Conservation (phyloP, 2,329 filamentous ascomycete species). For the Paramyrothecium sp. region DNA sequence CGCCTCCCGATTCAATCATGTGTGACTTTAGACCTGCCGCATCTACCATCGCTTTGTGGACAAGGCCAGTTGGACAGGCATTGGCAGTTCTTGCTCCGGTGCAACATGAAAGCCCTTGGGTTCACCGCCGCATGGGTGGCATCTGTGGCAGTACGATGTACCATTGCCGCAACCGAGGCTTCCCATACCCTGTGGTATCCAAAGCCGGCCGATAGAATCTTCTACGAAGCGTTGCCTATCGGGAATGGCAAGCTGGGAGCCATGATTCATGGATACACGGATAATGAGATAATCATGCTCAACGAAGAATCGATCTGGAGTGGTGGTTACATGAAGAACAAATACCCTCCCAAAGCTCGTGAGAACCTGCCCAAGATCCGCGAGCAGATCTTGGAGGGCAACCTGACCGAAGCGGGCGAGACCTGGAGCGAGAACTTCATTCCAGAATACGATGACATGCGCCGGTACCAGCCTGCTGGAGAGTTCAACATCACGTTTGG, state of each 20-base stretch:
- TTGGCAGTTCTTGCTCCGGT: too few relatives aligned
- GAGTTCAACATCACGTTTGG: slow-evolving; percentile 9
- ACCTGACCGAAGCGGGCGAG: slow-evolving; percentile 23
- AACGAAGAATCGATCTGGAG: slow-evolving; percentile 47
- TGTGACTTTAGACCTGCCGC: too few relatives aligned
- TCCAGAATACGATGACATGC: background rate
- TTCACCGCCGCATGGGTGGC: background rate
- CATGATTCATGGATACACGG: slow-evolving; percentile 36
- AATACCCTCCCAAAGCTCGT: slow-evolving; percentile 31
- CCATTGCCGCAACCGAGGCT: background rate
- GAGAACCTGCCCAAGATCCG: slow-evolving; percentile 32
- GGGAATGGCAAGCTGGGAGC: slow-evolving; percentile 39
- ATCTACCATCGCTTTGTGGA: too few relatives aligned
- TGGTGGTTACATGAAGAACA: slow-evolving; percentile 33
- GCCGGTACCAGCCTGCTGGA: slow-evolving; percentile 12
- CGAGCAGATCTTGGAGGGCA: slow-evolving; percentile 31
- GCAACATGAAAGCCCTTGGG: too few relatives aligned
- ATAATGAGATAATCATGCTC: slow-evolving; percentile 36
- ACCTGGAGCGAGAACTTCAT: background rate
- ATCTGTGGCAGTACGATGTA: background rate
- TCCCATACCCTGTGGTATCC: slow-evolving; percentile 3
- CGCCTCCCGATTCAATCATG: too few relatives aligned
- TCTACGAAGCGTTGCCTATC: slow-evolving; percentile 30
- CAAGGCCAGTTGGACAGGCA: too few relatives aligned
- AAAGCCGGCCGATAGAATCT: background rate